phyloP scores from a whole-genome alignment of 2,329 filamentous ascomycete species.

The Bipolaris sorokiniana region DNA sequence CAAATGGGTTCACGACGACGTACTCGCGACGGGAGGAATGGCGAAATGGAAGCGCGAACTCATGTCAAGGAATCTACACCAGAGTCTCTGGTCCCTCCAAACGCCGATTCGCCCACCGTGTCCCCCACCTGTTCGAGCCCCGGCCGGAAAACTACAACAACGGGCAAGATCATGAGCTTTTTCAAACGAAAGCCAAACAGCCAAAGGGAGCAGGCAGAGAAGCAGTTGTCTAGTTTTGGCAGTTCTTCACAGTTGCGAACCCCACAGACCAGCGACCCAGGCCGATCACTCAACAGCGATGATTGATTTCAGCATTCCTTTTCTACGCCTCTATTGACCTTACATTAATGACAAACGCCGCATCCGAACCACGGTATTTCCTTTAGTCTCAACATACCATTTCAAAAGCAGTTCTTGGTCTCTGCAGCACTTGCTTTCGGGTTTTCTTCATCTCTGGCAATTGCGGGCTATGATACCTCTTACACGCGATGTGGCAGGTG shows the following conservation, averaged over 20 bases:
- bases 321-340: conserved; percentile 13
- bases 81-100: conserved; percentile 28
- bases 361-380: conserved; percentile 29
- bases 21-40: conserved; percentile 38
- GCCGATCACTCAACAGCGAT: conserved; percentile 43
- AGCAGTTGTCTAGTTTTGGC: conserved; percentile 44
- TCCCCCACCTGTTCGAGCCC: conserved; percentile 35
- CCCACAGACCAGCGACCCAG: conserved; percentile 44
- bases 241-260: conserved; percentile 46
- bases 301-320: conserved; percentile 31
- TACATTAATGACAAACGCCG: conserved; percentile 25
- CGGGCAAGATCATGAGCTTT: conserved; percentile 45
- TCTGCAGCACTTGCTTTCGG: conserved; percentile 17
- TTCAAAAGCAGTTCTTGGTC: conserved; percentile 29
- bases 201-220: conserved; percentile 40
- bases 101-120: conserved; percentile 29
- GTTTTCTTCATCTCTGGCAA: conserved; percentile 19
- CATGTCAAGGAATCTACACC: conserved; percentile 35
- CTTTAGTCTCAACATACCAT: conserved; percentile 20
- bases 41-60: conserved; percentile 32
- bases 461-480: conserved; percentile 24
- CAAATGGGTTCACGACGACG: conserved; percentile 41
- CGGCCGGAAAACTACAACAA: conserved; percentile 35
- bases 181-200: conserved; percentile 45
- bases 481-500: conserved; percentile 32